phyloP scores from a whole-genome alignment of 1,284 basidiomycete species.

The Coriolopsis trogii region DNA sequence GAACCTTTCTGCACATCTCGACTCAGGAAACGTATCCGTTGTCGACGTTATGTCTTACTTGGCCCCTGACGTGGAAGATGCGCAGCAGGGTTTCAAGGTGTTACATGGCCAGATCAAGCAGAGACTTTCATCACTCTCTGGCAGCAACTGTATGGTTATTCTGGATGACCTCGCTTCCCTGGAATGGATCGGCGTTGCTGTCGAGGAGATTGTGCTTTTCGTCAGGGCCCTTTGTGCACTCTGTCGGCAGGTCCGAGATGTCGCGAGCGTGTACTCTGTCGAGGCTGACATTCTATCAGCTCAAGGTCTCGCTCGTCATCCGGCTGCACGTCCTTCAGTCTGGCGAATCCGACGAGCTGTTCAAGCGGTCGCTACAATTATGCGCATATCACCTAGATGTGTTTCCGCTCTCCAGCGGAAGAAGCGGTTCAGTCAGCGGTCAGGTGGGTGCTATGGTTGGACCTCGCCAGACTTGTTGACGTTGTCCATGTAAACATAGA shows the following conservation, averaged over 20 bases:
- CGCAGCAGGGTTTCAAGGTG: slow-evolving; percentile 31
- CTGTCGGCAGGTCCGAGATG: slow-evolving; percentile 53
- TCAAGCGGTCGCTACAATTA: slow-evolving; percentile 56
- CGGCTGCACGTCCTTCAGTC: slow-evolving; percentile 62
- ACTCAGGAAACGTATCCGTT: slow-evolving; percentile 50
- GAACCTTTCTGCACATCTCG: slow-evolving; percentile 49
- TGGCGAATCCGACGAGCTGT: slow-evolving; percentile 59
- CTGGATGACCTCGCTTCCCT: slow-evolving; percentile 67
- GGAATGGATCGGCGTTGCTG: slow-evolving; percentile 66
- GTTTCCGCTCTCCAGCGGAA: slow-evolving; percentile 65
- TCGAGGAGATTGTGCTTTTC: slow-evolving; percentile 54
- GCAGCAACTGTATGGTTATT: slow-evolving; percentile 48
- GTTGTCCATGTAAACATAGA: slow-evolving; percentile 38
- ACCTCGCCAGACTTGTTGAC: background rate
- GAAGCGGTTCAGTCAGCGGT: slow-evolving; percentile 74
- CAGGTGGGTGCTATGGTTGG: slow-evolving; percentile 49
- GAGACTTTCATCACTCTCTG: slow-evolving; percentile 11
- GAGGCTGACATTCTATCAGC: slow-evolving; percentile 35
- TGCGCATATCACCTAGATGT: slow-evolving; percentile 72
- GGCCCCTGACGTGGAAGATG: slow-evolving; percentile 21
- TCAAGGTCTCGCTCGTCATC: slow-evolving; percentile 54
- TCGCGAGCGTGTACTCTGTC: background rate
- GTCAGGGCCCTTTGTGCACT: slow-evolving; percentile 55
- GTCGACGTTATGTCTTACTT: slow-evolving; percentile 46
- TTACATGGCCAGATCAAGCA: slow-evolving; percentile 39